Base-by-base conservation (phyloP, 371 early-diverging fungal species). In the Polyrhizophydium stewartii region DNA sequence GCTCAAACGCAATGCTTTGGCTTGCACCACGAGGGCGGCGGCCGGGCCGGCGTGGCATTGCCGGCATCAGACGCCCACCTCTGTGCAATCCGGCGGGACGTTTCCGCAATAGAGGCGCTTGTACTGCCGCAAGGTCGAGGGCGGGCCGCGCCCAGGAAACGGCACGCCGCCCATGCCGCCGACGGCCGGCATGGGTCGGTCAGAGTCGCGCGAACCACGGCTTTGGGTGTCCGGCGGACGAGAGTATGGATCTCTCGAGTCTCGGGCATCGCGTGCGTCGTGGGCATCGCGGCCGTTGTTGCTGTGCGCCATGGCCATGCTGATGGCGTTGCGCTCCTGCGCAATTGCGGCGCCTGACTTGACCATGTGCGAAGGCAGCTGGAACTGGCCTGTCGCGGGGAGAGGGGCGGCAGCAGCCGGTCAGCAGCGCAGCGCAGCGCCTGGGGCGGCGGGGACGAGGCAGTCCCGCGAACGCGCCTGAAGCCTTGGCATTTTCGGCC, bases 101-200 rank as follows among this genome's bases (percentile, higher is more conserved):
- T 94, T 92, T 40, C 97, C 97, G 16, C 93, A 89, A 72, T 97
- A 97, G 19, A 97, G 69, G 35, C 95, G 83, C 56, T 89, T 79
- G 33, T 89, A 84, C 73, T 96, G 95, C 51, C 92, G 67, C 5
- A 84, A 77, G 72, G 33, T 70, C 22, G 69, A 64, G 55, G 33
- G 64, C 65, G 47, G 7, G 35, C 13, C 35, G 13, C 35, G 35
- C 7, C 35, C 35, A 35, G 35, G 35, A 13, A 35, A 35, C 13
- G 35, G 35, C 13, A 13, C 35, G 13, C 35, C 35, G 35, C 7
- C 35, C 3, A 35, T 7, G 35, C 13, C 35, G 35, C 35, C n/a
- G 35, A 35, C 7, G 35, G 3, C 35, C 35, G 35, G 7, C 35
- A 7, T 3, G 7, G 13, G 35, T 7, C 13, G 35, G 7, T 13